A percentile compares a stretch with the other conserved stretches of the same genome.
Conservation (phyloP, 768 basidiomycete species). For the Cystofilobasidium bisporidii region DNA sequence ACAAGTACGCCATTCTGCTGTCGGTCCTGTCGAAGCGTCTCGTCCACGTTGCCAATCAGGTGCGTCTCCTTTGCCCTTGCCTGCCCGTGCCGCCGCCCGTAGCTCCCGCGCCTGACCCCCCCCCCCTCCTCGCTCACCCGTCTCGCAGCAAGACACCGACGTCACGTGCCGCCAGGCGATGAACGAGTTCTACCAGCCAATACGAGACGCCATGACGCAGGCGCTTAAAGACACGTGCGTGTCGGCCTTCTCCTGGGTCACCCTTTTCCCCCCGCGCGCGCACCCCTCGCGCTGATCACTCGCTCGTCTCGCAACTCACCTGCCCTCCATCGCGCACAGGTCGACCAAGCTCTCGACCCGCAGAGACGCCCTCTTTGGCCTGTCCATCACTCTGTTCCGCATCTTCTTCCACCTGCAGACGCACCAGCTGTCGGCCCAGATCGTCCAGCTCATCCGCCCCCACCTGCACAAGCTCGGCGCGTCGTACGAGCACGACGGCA, state of each 20-base stretch:
- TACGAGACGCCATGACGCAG: constrained; percentile 17
- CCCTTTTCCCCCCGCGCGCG: too few species aligned
- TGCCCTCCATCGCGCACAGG: neutral
- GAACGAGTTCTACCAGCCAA: constrained; percentile 8
- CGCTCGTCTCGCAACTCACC: too few species aligned
- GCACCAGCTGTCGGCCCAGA: constrained; percentile 22
- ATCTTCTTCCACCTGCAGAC: constrained; percentile 18
- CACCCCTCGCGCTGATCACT: too few species aligned
- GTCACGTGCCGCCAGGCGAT: neutral
- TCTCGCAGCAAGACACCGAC: constrained; percentile 4
- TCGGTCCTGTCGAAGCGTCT: constrained; percentile 12
- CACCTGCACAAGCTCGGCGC: constrained; percentile 6
- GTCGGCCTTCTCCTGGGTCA: neutral
- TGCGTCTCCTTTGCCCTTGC: too few species aligned
- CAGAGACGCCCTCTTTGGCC: constrained; percentile 9
- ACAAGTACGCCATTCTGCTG: constrained; percentile 17
- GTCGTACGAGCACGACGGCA: neutral
- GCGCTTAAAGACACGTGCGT: constrained; percentile 18
- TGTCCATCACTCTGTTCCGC: constrained; percentile 19
- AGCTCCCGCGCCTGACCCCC: too few species aligned
- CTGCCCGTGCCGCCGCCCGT: too few species aligned
- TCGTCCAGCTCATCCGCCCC: constrained; percentile 21
- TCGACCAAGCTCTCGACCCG: neutral
- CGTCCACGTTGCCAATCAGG: neutral
- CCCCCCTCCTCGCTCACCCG: too few species aligned